Evolutionary conservation across 768 basidiomycete genomes (phyloP), one percentile per base, ranked within the genome.

Genomic region (Suillus subluteus): DNA sequence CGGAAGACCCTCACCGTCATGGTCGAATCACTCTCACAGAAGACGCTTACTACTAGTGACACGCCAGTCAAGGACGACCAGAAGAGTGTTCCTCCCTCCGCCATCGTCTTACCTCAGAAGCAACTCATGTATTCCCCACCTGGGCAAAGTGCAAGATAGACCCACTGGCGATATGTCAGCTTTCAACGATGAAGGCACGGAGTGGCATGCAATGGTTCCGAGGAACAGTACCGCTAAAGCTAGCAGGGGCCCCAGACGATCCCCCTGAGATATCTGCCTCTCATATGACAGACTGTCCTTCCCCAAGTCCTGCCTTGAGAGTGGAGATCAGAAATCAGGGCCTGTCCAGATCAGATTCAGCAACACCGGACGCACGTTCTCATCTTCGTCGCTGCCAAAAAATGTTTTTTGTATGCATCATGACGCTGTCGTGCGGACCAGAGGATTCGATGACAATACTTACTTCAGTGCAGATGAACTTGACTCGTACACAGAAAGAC

Each of bases 171-270:
- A 82, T 46, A 80, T 89, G 79, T 84, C 85, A 2, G 91, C 89
- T 21, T n/a, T 89, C 92, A 67, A 87, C 92, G 21, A 89, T 86
- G 79, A 92, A 96, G 76, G 95, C 12, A 5, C 88, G 89, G 76
- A 95, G 91, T 74, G 98, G 99, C 63, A 99, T 99, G 96, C 91
- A 96, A 70, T 99, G 98, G 97, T 98, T 99, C 87, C 84, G 92
- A 86, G 84, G 64, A 87, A 85, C 78, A 89, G 88, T 73, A 90
- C 87, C 1, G 74, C 56, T 63, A 77, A 75, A 72, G 74, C 70
- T 65, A 76, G 72, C 46, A 70, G 65, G 59, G 79, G 73, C 66
- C 30, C 69, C 68, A 26, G 72, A 70, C 55, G 75, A 75, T 64
- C 6, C 37, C 11, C 43, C 69, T 6, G 69, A 66, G 11, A 26